phyloP scores from a whole-genome alignment of 2,329 filamentous ascomycete genomes.

The Helicocarpus griseus region DNA sequence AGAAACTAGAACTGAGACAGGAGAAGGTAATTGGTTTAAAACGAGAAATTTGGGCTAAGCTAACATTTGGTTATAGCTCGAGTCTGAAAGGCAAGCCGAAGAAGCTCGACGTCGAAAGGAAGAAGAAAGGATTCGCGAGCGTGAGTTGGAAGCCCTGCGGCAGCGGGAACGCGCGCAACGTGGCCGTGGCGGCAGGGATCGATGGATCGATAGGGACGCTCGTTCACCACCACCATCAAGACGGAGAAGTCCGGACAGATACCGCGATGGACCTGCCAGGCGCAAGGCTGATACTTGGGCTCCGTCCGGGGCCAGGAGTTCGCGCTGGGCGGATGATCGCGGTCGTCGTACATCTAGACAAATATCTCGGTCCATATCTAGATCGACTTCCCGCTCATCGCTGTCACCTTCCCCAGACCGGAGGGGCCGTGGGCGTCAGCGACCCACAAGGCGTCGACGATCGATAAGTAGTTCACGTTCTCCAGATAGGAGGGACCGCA shows the following conservation, averaged over 20 bases:
- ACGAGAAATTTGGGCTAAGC: constrained; percentile 10
- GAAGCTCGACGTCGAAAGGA: constrained; percentile 62
- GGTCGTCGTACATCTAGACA: constrained; percentile 29
- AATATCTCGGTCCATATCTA: constrained; percentile 22
- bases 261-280: constrained; percentile 35
- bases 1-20: constrained; percentile 88
- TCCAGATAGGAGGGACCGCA: constrained; percentile 26
- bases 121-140: constrained; percentile 60
- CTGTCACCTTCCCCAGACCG: constrained; percentile 24
- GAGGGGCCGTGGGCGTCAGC: constrained; percentile 17
- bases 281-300: constrained; percentile 50
- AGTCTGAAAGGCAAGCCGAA: constrained; percentile 73
- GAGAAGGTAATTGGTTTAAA: constrained; percentile 59
- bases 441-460: constrained; percentile 24
- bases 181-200: constrained; percentile 30
- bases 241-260: constrained; percentile 34
- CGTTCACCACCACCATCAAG: constrained; percentile 44
- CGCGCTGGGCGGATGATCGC: constrained; percentile 22
- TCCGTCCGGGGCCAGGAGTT: constrained; percentile 34
- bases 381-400: constrained; percentile 22
- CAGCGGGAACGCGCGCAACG: constrained; percentile 41
- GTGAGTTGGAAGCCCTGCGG: constrained; percentile 58
- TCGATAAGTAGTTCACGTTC: constrained; percentile 31
- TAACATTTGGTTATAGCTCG: constrained; percentile 47
- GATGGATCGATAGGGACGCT: constrained; percentile 39